phyloP scores from a whole-genome alignment of 192 early-diverging fungal genomes.

The Powellomyces hirtus region DNA sequence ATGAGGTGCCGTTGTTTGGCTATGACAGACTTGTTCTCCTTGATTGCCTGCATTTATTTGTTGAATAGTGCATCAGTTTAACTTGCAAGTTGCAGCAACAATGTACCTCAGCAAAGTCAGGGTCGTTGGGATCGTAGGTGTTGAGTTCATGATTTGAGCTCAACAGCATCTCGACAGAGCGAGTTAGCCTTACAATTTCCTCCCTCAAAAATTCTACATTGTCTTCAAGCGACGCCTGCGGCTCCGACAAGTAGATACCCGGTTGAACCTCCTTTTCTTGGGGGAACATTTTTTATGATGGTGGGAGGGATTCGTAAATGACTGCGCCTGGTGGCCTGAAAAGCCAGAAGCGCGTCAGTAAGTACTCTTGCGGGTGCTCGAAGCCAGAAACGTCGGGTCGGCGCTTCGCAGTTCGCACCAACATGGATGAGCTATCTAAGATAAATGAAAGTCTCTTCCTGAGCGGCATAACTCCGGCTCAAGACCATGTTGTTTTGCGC shows the following conservation, averaged over 20 bases:
- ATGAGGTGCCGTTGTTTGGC: not conserved
- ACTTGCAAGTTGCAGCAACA: too few relatives aligned
- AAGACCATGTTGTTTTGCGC: too few relatives aligned
- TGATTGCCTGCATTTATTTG: not conserved
- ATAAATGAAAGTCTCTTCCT: too few relatives aligned
- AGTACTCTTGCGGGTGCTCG: not conserved
- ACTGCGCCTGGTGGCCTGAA: not conserved
- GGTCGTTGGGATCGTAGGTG: not conserved
- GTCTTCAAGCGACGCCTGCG: not conserved
- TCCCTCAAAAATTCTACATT: not conserved
- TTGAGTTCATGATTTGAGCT: not conserved
- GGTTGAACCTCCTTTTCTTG: not conserved
- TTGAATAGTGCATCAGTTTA: too few relatives aligned
- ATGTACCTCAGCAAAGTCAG: not conserved
- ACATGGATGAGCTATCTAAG: not conserved
- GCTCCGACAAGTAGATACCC: not conserved
- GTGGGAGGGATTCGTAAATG: not conserved
- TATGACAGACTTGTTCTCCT: not conserved
- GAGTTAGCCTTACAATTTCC: not conserved
- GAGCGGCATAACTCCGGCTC: too few relatives aligned
- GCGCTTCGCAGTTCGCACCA: not conserved
- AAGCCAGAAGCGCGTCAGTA: not conserved
- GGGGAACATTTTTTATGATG: not conserved
- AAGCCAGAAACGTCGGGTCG: not conserved
- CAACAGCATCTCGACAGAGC: slow-evolving; percentile 1